Base-by-base conservation (phyloP, 2,329 filamentous ascomycete genomes). In the Drechmeria coniospora region DNA sequence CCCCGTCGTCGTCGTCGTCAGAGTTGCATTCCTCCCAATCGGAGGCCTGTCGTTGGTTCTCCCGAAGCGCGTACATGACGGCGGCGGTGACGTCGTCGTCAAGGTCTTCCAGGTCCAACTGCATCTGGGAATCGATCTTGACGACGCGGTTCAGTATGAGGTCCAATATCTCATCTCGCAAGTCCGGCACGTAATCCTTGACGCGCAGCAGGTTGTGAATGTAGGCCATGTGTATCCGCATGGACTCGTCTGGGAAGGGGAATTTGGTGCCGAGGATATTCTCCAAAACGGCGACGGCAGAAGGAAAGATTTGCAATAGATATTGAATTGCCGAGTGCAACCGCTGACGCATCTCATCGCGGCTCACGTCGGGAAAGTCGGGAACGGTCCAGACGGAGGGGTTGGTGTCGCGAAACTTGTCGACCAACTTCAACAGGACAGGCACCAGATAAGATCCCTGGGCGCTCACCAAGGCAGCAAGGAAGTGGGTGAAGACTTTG, bases 111-210 rank as follows among this genome's bases (percentile, higher is more conserved):
- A 95, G 61, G 44, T 95, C 86, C 27, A 86, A 70, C 53, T 94
- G 87, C 51, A 95, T 90, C 47, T 94, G 81, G 1, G 92, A 83
- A 47, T 98, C 90, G 32, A 95, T 81, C 53, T 90, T 90, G 44
- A 95, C 82, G 6, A 95, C 65, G 36, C 81, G 76, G 40, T 87
- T 79, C 23, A 84, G 78, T 26, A 95, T 78, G 9, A 92, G 59
- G 31, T 83, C 75, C 36, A 93, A 65, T 15, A 95, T 74, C 35
- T 92, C 80, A 6, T 78, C 71, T 35, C 77, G 76, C 20, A 94
- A 57, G 33, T 80, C 75, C 0, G 82, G 76, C 2, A 79, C 71
- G 46, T 93, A 93, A 26, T 73, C 65, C 29, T 79, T 74, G 19
- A 95, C 60, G 32, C 66, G 70, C 15, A 95, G 59, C 8, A 95